Evolutionary conservation across 164 flowering plant genomes (phyloP).

Genomic region (Akebia trifoliata): DNA sequence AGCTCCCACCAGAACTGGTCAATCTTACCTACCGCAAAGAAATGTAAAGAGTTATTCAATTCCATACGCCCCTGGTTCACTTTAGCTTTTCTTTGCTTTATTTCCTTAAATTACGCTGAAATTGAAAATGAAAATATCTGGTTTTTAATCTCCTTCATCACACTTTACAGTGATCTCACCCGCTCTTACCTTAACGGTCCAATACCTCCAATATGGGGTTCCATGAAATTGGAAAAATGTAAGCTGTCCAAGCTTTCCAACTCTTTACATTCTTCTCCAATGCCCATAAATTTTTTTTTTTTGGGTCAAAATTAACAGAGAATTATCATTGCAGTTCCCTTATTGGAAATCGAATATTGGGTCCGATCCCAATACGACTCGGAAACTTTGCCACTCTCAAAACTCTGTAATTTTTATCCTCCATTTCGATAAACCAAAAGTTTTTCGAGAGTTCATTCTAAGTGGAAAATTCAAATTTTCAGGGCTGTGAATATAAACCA

Average conservation of each 20-base stretch:
- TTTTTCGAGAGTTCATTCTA: not conserved
- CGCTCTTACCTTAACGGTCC: slow-evolving; percentile 64
- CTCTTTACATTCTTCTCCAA: not conserved
- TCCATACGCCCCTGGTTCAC: too few relatives aligned
- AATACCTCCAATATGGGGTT: slow-evolving; percentile 65
- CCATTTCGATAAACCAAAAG: not conserved
- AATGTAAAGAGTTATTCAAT: slow-evolving; percentile 51
- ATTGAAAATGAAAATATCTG: too few relatives aligned
- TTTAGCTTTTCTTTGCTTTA: too few relatives aligned
- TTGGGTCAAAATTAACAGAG: not conserved
- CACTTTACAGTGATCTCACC: slow-evolving; percentile 67
- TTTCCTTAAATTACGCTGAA: not conserved
- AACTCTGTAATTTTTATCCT: slow-evolving; percentile 22
- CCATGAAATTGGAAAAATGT: slow-evolving; percentile 47
- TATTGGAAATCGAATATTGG: slow-evolving; percentile 56
- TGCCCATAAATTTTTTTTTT: not conserved
- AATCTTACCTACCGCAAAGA: slow-evolving; percentile 48
- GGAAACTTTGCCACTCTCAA: slow-evolving; percentile 52
- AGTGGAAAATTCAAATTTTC: not conserved
- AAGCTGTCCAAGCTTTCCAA: too few relatives aligned
- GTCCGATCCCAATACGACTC: slow-evolving; percentile 57
- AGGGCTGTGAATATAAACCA: slow-evolving; percentile 31
- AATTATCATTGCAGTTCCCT: slow-evolving; percentile 45
- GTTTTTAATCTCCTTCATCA: not conserved
- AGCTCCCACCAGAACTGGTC: slow-evolving; percentile 52